These are phyloP conservation scores for Penicillium sp. DNA, from an alignment of 2,329 filamentous ascomycete species.

Conservation along the genomic window DNA sequence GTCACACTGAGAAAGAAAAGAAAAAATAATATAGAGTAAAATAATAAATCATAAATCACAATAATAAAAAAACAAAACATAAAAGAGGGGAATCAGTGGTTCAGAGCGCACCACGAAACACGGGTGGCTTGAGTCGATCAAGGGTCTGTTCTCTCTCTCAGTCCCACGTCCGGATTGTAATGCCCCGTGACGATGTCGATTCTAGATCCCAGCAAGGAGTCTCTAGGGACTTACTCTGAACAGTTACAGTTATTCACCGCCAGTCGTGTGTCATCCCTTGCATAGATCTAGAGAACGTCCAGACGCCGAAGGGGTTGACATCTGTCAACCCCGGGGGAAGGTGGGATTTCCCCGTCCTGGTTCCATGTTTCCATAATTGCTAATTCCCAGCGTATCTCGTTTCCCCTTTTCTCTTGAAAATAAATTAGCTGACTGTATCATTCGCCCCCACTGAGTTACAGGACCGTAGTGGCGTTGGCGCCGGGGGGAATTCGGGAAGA, in stretches of 20 bases:
- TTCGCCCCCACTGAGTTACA: neutral
- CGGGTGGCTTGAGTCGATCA: constrained; percentile 27
- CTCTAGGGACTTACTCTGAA: neutral
- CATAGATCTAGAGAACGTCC: neutral
- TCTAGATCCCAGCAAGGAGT: neutral
- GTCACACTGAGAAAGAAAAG: constrained; percentile 4
- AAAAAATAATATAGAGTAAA: neutral
- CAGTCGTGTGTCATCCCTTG: neutral
- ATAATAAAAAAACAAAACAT: neutral
- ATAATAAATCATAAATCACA: neutral
- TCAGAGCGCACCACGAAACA: constrained; percentile 26
- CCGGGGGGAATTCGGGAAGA: constrained; percentile 12
- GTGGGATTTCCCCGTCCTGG: neutral
- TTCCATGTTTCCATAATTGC: neutral
- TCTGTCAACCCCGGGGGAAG: neutral
- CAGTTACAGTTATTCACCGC: neutral
- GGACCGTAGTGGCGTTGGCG: neutral
- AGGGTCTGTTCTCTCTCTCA: constrained; percentile 28
- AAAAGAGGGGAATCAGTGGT: constrained; percentile 18
- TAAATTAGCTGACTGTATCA: neutral
- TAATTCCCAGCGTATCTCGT: neutral
- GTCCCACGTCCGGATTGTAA: constrained; percentile 11
- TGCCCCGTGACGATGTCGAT: neutral
- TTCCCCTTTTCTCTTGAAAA: neutral
- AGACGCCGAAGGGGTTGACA: neutral